Percentiles rank a stretch among this genome's conserved stretches.
phyloP scores from a whole-genome alignment of 1,284 basidiomycete species.

The Mrakiaceae sp. region DNA sequence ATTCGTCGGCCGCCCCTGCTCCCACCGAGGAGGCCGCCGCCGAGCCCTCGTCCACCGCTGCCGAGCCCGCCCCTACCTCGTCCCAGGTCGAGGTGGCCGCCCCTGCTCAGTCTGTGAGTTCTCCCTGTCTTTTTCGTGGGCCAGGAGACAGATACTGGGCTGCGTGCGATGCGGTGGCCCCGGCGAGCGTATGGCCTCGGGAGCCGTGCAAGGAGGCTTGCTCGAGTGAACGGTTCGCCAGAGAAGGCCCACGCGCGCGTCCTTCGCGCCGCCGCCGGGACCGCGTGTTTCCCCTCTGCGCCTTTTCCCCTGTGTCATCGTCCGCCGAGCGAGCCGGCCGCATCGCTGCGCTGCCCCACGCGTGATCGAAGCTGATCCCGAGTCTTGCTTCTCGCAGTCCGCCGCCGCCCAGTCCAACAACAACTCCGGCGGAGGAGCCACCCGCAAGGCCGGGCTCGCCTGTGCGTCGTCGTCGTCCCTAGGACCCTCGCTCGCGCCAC shows the following conservation, averaged over 20 bases:
- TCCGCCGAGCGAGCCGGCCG: conserved; percentile 1
- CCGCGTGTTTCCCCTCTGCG: not conserved
- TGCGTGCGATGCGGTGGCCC: not conserved
- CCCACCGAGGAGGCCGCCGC: conserved; percentile 15
- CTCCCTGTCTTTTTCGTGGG: not conserved
- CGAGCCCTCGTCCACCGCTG: conserved; percentile 12
- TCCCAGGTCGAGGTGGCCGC: conserved; percentile 17
- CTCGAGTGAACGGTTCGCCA: not conserved
- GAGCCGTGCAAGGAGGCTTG: not conserved
- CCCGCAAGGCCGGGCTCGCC: conserved; percentile 47
- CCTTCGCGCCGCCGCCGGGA: not conserved
- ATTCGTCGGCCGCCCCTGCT: conserved; percentile 1
- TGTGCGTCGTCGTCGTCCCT: conserved; percentile 25
- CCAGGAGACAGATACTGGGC: not conserved
- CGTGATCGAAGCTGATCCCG: not conserved
- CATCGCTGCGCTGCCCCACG: not conserved
- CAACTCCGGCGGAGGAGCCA: conserved; percentile 23
- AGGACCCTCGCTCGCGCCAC: not conserved
- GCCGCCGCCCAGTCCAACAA: not conserved
- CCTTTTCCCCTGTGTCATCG: not conserved
- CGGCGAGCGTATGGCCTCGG: not conserved
- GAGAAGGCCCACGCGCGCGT: no score
- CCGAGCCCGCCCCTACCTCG: conserved; percentile 18
- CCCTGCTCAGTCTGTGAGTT: conserved; percentile 17
- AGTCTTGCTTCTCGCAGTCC: not conserved